A percentile compares a stretch with the other conserved stretches of the same genome.
Conservation (phyloP, 345 rosid species). For the Eucalyptus globulus region DNA sequence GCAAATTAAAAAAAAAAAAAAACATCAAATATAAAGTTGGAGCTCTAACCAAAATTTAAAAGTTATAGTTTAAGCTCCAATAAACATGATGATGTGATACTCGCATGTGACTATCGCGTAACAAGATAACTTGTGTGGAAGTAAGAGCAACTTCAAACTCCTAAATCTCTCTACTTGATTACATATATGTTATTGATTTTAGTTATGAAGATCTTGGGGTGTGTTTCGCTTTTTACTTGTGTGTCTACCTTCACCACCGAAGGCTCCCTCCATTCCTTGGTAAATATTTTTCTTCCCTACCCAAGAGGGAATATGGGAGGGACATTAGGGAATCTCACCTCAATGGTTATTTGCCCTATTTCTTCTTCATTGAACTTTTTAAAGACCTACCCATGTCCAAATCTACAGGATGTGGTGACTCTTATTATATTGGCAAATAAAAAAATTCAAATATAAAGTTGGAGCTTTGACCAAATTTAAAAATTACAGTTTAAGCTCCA, state of each 20-base stretch:
- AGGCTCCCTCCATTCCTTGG: too few relatives aligned
- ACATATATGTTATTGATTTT: too few relatives aligned
- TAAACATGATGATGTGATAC: neutral
- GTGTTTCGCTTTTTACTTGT: fast-evolving
- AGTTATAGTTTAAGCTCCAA: neutral
- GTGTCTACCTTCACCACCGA: too few relatives aligned
- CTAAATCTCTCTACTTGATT: too few relatives aligned
- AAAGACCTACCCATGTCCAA: too few relatives aligned
- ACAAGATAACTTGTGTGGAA: neutral
- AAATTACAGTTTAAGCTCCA: neutral
- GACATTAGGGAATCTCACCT: too few relatives aligned
- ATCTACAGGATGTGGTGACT: neutral
- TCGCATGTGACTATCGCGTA: neutral
- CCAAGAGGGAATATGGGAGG: too few relatives aligned
- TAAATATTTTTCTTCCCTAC: too few relatives aligned
- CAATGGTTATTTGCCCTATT: too few relatives aligned
- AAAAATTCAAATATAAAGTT: neutral
- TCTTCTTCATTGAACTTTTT: too few relatives aligned
- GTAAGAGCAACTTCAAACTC: neutral
- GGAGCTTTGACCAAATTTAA: neutral
- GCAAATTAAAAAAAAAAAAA: neutral
- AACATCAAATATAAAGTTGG: neutral
- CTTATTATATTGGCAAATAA: neutral
- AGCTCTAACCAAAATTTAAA: neutral
- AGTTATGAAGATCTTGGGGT: too few relatives aligned